Evolutionary conservation across 2,329 filamentous ascomycete species (phyloP).

Genomic region (Colletotrichum ledebouriae): DNA sequence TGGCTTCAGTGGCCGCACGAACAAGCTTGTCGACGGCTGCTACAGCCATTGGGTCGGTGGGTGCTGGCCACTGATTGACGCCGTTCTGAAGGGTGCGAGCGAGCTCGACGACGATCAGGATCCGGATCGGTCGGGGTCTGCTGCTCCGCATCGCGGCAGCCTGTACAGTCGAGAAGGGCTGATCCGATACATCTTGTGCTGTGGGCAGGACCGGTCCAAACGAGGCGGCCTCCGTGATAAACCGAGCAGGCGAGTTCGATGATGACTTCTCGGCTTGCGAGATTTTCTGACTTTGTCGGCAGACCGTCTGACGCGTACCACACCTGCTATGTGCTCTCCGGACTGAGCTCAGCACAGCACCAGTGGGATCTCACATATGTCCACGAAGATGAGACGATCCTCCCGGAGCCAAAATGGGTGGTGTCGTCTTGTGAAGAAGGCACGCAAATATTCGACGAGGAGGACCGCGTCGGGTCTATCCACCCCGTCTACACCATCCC

Average conservation of each 20-base stretch:
- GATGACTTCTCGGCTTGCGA: no score
- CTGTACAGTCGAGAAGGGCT: slow-evolving; percentile 88
- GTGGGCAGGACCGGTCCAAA: slow-evolving; percentile 80
- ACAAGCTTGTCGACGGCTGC: slow-evolving; percentile 98
- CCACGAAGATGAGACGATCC: slow-evolving; percentile 49
- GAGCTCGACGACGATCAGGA: slow-evolving; percentile 43
- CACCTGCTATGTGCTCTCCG: slow-evolving; percentile 90
- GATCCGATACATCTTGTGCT: slow-evolving; percentile 89
- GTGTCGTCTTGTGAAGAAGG: slow-evolving; percentile 64
- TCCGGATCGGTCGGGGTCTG: slow-evolving; percentile 47
- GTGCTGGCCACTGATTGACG: slow-evolving; percentile 93
- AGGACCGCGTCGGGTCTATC: slow-evolving; percentile 76
- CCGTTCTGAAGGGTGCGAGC: slow-evolving; percentile 72
- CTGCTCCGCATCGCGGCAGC: slow-evolving; percentile 52
- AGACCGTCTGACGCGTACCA: slow-evolving; percentile 90
- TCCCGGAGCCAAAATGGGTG: slow-evolving; percentile 58
- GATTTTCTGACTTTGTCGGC: slow-evolving; percentile 15
- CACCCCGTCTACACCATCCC: slow-evolving; percentile 92
- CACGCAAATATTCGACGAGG: slow-evolving; percentile 76
- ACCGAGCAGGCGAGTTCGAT: slow-evolving; percentile 77
- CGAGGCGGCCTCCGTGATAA: slow-evolving; percentile 92
- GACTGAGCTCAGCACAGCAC: slow-evolving; percentile 86
- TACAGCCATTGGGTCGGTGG: slow-evolving; percentile 98
- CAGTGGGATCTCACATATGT: slow-evolving; percentile 62
- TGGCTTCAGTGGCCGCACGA: slow-evolving; percentile 92